Evolutionary conservation across 2,329 filamentous ascomycete genomes (phyloP), one percentile per base, ranked within the genome.

Genomic region (Verticillium nubilum): DNA sequence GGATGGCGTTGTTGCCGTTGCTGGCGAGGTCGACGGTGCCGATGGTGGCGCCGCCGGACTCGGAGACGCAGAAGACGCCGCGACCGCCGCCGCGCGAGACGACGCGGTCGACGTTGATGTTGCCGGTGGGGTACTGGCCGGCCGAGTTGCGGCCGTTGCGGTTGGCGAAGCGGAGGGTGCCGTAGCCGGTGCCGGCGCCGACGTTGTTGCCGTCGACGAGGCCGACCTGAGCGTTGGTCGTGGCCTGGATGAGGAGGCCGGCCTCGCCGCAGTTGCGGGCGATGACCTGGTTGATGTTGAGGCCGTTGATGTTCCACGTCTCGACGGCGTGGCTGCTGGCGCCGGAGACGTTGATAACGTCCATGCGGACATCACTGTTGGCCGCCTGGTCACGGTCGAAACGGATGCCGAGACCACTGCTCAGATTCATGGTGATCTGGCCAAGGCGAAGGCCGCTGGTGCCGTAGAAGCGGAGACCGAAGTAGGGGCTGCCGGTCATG

Each of bases 401-500:
- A 4, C 82, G 80, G 63, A 85, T 84, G 4, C 80, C 82, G 29
- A 86, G 62, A 0, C 83, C 82, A 5, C 77, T 78, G 62, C 72
- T 79, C 12, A 86, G 75, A 64, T 83, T 81, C 77, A 86, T 77
- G 27, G 72, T 83, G 61, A 85, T 82, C 4, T 76, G 66, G 27
- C 83, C 83, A 0, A 86, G 74, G 0, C 64, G 67, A 2, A 86
- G 71, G 62, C 78, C 74, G 15, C 69, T 71, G 0, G 78, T 80
- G 13, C 83, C 83, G 28, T 76, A 84, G 72, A 85, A 83, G 13
- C 80, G 77, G 56, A 86, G 65, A 2, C 81, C 82, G 59, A 85
- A 85, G 69, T 85, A 85, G 0, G 82, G 81, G 64, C 75, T 80
- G 2, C 83, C 83, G 3, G 81, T 83, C 80, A 86, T 80, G 57